Percentiles rank a stretch among this genome's conserved stretches.
phyloP scores from a whole-genome alignment of 371 early-diverging fungal species.

The Fennellomyces sp. region DNA sequence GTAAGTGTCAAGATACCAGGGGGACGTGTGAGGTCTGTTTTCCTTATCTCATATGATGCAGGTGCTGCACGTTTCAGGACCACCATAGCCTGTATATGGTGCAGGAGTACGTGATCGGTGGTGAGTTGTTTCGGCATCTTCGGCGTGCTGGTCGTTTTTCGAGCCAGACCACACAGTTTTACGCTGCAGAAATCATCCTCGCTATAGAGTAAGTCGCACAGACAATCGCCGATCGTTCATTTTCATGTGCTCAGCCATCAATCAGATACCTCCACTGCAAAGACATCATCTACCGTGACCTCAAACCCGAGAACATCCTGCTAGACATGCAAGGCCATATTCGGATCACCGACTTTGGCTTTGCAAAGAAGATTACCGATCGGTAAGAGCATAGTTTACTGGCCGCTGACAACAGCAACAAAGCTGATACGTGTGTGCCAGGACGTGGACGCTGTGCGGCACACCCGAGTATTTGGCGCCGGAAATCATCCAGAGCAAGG shows the following conservation, averaged over 20 bases:
- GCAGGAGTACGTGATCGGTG: slow-evolving; percentile 96
- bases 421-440: too few species aligned
- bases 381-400: too few species aligned
- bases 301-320: slow-evolving; percentile 95
- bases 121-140: slow-evolving; percentile 96
- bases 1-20: slow-evolving; percentile 88
- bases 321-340: slow-evolving; percentile 93
- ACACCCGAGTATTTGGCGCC: slow-evolving; percentile 99
- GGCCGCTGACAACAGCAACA: too few species aligned
- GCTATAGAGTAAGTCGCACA: slow-evolving; percentile 64
- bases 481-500: slow-evolving; percentile 97
- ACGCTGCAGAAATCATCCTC: slow-evolving; percentile 77
- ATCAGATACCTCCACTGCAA: slow-evolving; percentile 83
- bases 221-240: background rate
- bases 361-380: slow-evolving; percentile 87
- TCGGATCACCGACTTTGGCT: slow-evolving; percentile 99
- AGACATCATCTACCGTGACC: slow-evolving; percentile 94
- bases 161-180: slow-evolving; percentile 86
- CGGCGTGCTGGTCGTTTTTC: slow-evolving; percentile 89
- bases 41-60: slow-evolving; percentile 20
- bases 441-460: slow-evolving; percentile 96
- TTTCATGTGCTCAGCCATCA: background rate
- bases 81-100: slow-evolving; percentile 90
- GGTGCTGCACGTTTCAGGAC: slow-evolving; percentile 91
- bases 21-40: slow-evolving; percentile 39